These are phyloP conservation scores for Aureobasidium sp. DNA, from an alignment of 2,329 filamentous ascomycete genomes.

Conservation along the genomic window DNA sequence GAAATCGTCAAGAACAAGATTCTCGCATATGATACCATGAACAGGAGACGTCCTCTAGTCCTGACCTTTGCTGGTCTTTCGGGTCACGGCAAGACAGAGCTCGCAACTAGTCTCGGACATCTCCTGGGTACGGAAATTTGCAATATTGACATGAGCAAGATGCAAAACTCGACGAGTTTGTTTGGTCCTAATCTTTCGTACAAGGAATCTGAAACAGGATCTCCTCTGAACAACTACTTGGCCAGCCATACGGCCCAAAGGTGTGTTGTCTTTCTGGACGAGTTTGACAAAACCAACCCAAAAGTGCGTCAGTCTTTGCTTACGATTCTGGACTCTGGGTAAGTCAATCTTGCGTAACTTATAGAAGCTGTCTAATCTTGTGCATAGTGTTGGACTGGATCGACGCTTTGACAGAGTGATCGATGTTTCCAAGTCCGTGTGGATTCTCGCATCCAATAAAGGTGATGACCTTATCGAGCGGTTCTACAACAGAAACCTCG, in stretches of 20 bases:
- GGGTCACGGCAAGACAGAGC: conserved; percentile 46
- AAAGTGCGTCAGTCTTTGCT: conserved; percentile 40
- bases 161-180: not conserved
- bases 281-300: conserved; percentile 43
- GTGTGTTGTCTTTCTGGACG: conserved; percentile 45
- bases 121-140: conserved; percentile 35
- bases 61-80: conserved; percentile 41
- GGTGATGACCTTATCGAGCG: conserved; percentile 34
- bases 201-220: conserved; percentile 28
- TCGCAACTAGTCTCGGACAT: conserved; percentile 37
- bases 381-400: conserved; percentile 26
- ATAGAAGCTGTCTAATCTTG: not conserved
- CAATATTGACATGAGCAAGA: not conserved
- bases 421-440: conserved; percentile 41
- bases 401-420: conserved; percentile 29
- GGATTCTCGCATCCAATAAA: conserved; percentile 44
- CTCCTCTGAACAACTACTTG: conserved; percentile 44
- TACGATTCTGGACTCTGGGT: conserved; percentile 40
- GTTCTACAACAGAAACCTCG: conserved; percentile 32
- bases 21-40: not conserved
- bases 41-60: not conserved
- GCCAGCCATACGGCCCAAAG: conserved; percentile 29
- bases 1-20: not conserved
- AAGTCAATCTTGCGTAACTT: conserved; percentile 22
- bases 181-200: not conserved